These are phyloP conservation scores for Lenzites betulinus DNA, from an alignment of 768 basidiomycete species.

Conservation along the genomic window DNA sequence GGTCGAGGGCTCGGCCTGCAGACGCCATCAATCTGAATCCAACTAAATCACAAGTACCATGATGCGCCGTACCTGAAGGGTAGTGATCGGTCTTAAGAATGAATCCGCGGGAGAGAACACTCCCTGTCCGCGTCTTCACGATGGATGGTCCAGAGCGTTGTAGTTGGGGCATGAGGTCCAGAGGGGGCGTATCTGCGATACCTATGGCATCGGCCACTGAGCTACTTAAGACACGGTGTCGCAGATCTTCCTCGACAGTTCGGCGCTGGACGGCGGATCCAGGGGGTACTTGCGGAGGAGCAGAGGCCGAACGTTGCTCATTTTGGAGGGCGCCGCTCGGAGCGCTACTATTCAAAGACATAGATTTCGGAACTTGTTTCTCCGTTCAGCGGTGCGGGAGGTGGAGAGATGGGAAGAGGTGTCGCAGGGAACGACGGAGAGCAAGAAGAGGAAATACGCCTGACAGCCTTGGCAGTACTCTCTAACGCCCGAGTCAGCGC, in stretches of 20 bases:
- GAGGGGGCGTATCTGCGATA: constrained; percentile 29
- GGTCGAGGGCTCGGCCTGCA: constrained; percentile 82
- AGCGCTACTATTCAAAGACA: constrained; percentile 5
- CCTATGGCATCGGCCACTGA: constrained; percentile 8
- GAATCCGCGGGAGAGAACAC: constrained; percentile 84
- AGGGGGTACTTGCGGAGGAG: constrained; percentile 16
- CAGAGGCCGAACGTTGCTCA: constrained; percentile 14
- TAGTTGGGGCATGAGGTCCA: constrained; percentile 65
- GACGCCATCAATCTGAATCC: not conserved
- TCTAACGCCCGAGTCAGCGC: not conserved
- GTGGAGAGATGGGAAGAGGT: not conserved
- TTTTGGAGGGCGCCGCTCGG: constrained; percentile 8
- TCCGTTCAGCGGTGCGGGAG: constrained; percentile 1
- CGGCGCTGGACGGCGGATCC: constrained; percentile 6
- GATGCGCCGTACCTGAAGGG: constrained; percentile 54
- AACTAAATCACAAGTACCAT: too few species aligned
- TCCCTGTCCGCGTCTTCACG: constrained; percentile 81
- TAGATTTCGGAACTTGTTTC: constrained; percentile 6
- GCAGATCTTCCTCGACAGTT: constrained; percentile 18
- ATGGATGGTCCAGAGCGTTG: constrained; percentile 70
- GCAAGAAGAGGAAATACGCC: not conserved
- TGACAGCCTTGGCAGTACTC: not conserved
- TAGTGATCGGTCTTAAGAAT: constrained; percentile 95
- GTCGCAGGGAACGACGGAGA: not conserved
- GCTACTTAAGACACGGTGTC: constrained; percentile 17